A percentile compares a stretch with the other conserved stretches of the same genome.
These are phyloP conservation scores for Echeveria elegans DNA, from an alignment of 164 flowering plant genomes.

Conservation along the genomic window DNA sequence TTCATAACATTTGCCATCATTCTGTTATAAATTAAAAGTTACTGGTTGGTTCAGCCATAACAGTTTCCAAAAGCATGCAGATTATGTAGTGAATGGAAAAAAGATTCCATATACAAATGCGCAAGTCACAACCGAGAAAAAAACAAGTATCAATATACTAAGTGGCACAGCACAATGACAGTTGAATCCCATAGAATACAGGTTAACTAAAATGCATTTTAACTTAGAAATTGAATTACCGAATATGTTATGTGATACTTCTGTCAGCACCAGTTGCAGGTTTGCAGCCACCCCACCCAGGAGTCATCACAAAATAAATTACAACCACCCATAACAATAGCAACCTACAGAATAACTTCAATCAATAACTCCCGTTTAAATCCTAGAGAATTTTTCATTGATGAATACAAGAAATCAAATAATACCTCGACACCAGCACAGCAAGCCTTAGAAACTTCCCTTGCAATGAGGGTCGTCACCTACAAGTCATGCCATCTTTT, in stretches of 20 bases:
- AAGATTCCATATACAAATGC: too few species aligned
- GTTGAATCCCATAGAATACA: too few species aligned
- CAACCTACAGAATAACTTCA: slow-evolving; percentile 39
- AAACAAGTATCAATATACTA: too few species aligned
- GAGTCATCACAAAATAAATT: slow-evolving; percentile 90
- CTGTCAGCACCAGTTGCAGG: slow-evolving; percentile 77
- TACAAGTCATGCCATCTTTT: slow-evolving; percentile 14
- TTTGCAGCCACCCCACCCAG: too few species aligned
- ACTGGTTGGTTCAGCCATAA: too few species aligned
- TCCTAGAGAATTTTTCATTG: neutral
- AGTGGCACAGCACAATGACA: too few species aligned
- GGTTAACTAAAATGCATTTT: neutral
- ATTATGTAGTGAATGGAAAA: too few species aligned
- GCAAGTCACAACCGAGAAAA: too few species aligned
- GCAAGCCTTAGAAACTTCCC: slow-evolving; percentile 73
- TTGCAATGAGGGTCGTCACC: slow-evolving; percentile 77
- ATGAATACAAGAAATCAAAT: neutral
- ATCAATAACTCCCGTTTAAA: neutral
- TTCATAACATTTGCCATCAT: slow-evolving; percentile 99
- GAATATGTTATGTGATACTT: slow-evolving; percentile 76
- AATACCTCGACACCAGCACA: slow-evolving; percentile 82
- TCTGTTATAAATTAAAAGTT: slow-evolving; percentile 23
- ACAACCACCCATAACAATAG: slow-evolving; percentile 91
- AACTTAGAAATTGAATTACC: slow-evolving; percentile 33
- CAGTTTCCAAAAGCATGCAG: too few species aligned